Evolutionary conservation across 208 protist species (phyloP), one percentile per base, ranked within the genome.

Genomic region (Trypanosoma melophagium): DNA sequence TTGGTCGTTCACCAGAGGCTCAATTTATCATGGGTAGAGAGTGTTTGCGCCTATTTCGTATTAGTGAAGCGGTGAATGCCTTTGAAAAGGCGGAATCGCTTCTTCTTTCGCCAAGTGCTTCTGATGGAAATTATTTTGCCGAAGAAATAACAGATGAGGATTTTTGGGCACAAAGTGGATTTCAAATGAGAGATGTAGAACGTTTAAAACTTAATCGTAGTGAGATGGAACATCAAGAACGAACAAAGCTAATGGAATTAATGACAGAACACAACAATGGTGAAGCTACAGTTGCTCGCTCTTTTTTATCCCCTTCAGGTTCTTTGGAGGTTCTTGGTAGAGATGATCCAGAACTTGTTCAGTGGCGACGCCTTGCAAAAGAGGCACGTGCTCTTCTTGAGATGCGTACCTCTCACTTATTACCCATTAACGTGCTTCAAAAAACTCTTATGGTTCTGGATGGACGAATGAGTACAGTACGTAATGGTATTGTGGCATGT

Each of bases 101-200:
- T 41, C 69, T 94, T 53, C 42, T 56, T 21, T 71, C 71, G 12
- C 21, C 28, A 52, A 12, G 49, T 17, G 35, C 28, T 8, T 28
- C 19, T 22, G 25, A 55, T 49, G 53, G 25, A 12, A 55, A 12
- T 24, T 14, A 51, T 12, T 55, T 61, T 51, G 28, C 25, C 9
- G 58, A 64, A 24, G 66, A 77, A 60, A 71, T 77, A 44, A 60
- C 60, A 38, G 83, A 91, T 22, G 79, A 81, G 56, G 83, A 87
- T 28, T 94, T 87, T 63, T 94, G 84, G 83, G 84, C 82, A 2
- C 77, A 87, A 45, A 79, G 84, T 13, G 88, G 88, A 17, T 86
- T 83, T 63, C 69, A 66, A 40, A 67, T 79, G 69, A 60, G 53
- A 13, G 88, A 90, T 59, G 84, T 84, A 25, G 63, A 60, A 24